Percentiles rank a stretch among this genome's conserved stretches.
These are phyloP conservation scores for Ophiobolus disseminans DNA, from an alignment of 2,329 filamentous ascomycete genomes.

Conservation along the genomic window DNA sequence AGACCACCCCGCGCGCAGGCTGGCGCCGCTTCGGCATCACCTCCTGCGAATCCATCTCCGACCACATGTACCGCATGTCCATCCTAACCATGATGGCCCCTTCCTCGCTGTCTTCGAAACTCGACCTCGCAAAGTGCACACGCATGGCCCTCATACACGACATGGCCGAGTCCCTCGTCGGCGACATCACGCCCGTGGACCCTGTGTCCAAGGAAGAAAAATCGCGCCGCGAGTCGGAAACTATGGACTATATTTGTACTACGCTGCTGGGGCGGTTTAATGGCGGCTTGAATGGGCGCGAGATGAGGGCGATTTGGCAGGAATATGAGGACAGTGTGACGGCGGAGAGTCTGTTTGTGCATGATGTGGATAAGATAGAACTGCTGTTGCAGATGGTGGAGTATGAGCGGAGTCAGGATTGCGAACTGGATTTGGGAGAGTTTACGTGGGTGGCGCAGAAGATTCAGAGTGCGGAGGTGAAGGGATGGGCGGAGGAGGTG, in stretches of 20 bases:
- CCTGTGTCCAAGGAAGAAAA: constrained; percentile 87
- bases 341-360: constrained; percentile 85
- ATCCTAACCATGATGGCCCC: constrained; percentile 94
- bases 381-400: constrained; percentile 94
- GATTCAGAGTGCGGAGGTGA: constrained; percentile 78
- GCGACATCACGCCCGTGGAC: constrained; percentile 95
- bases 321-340: constrained; percentile 93
- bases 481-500: constrained; percentile 78
- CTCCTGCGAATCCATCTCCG: constrained; percentile 85
- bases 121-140: constrained; percentile 84
- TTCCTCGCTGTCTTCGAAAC: constrained; percentile 69
- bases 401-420: constrained; percentile 78
- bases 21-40: constrained; percentile 87
- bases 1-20: constrained; percentile 95
- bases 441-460: constrained; percentile 80
- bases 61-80: constrained; percentile 99
- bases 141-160: constrained; percentile 97
- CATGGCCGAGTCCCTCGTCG: constrained; percentile 94
- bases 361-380: constrained; percentile 98
- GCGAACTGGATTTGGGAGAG: constrained; percentile 78
- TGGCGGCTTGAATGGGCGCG: constrained; percentile 71
- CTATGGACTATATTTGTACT: constrained; percentile 88
- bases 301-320: constrained; percentile 84
- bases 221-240: constrained; percentile 80
- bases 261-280: constrained; percentile 76